These are phyloP conservation scores for Nicotiana tabacum DNA, from an alignment of 257 asterid species.

Conservation along the genomic window DNA sequence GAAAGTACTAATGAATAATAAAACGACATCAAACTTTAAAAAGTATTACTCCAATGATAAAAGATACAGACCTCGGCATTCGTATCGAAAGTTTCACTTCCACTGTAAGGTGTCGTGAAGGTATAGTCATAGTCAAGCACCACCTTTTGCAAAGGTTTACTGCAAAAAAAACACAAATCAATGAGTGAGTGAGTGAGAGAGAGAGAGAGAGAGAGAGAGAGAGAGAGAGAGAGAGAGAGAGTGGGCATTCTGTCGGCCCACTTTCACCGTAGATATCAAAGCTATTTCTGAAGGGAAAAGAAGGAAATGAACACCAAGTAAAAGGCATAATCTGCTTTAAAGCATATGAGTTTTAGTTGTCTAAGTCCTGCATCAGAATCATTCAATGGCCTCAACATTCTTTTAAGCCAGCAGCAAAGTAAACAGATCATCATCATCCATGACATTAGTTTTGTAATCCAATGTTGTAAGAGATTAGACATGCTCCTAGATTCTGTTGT, in stretches of 20 bases:
- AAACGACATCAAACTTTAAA: neutral
- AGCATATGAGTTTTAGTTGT: neutral
- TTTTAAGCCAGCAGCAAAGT: neutral
- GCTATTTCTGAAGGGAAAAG: neutral
- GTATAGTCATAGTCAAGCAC: constrained; percentile 94
- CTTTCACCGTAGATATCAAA: neutral
- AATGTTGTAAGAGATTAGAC: neutral
- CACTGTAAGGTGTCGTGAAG: constrained; percentile 90
- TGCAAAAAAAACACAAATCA: constrained; percentile 33
- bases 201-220: neutral
- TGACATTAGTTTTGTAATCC: neutral
- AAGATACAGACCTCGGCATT: constrained; percentile 53
- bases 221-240: neutral
- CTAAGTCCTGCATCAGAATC: neutral
- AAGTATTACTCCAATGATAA: constrained; percentile 4
- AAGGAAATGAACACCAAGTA: neutral
- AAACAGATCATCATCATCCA: neutral
- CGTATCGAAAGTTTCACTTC: constrained; percentile 53
- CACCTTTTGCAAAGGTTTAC: constrained; percentile 83
- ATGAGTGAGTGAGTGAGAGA: neutral
- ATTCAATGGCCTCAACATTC: neutral
- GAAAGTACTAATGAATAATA: neutral
- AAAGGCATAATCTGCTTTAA: neutral
- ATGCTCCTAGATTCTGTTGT: neutral
- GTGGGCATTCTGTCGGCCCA: neutral